phyloP scores from a whole-genome alignment of 768 basidiomycete species.

The Auricularia sp. region DNA sequence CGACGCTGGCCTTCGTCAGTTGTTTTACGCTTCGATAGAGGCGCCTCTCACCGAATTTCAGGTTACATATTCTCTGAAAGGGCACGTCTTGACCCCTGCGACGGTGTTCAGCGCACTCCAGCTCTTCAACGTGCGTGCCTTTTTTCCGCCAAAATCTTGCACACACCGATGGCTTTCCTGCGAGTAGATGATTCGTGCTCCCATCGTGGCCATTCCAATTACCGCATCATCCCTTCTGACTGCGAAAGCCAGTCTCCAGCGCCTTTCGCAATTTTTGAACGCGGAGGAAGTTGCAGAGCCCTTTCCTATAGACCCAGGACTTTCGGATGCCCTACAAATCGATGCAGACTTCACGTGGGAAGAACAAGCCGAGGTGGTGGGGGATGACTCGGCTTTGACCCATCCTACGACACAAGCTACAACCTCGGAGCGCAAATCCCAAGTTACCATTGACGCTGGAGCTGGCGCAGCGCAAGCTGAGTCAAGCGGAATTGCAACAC shows the following conservation, averaged over 20 bases:
- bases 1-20: constrained; percentile 39
- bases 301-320: constrained; percentile 31
- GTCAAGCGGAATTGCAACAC: constrained; percentile 8
- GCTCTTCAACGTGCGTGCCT: constrained; percentile 38
- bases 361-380: constrained; percentile 18
- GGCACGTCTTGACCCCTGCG: constrained; percentile 43
- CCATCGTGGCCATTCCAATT: constrained; percentile 44
- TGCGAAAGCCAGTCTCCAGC: constrained; percentile 37
- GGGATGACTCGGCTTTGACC: neutral
- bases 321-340: constrained; percentile 33
- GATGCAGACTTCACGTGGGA: constrained; percentile 49
- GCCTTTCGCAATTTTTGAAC: constrained; percentile 38
- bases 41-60: constrained; percentile 15
- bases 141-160: no score
- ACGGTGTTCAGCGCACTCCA: constrained; percentile 48
- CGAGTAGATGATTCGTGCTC: constrained; percentile 42
- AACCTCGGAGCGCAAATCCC: constrained; percentile 5
- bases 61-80: constrained; percentile 55
- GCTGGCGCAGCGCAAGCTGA: constrained; percentile 3
- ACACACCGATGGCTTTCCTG: no score
- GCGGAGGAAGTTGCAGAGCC: constrained; percentile 45
- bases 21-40: neutral
- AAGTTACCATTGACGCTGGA: neutral
- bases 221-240: constrained; percentile 38
- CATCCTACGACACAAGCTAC: constrained; percentile 6